Conservation (phyloP, 1,284 basidiomycete species). For the Sanghuangporus baumii region DNA sequence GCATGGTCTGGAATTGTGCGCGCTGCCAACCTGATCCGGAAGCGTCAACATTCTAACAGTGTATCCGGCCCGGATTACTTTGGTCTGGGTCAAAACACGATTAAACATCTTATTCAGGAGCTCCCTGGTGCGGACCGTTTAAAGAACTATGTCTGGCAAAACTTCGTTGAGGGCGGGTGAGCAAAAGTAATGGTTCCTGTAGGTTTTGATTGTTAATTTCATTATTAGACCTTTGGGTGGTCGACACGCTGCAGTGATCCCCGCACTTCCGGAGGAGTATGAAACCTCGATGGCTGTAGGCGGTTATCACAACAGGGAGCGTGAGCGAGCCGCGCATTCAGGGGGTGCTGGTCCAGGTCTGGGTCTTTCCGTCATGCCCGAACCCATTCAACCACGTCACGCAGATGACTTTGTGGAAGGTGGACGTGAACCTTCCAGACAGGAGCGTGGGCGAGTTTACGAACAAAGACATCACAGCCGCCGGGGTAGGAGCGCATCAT, state of each 20-base stretch:
- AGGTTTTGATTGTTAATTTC: not conserved
- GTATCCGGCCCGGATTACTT: slow-evolving; percentile 83
- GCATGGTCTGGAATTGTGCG: slow-evolving; percentile 78
- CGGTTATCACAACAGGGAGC: slow-evolving; percentile 35
- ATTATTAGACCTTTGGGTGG: slow-evolving; percentile 61
- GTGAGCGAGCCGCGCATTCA: slow-evolving; percentile 22
- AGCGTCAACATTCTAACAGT: slow-evolving; percentile 74
- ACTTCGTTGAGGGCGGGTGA: slow-evolving; percentile 75
- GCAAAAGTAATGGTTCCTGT: slow-evolving; percentile 28
- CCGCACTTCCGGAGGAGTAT: slow-evolving; percentile 67
- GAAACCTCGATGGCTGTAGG: slow-evolving; percentile 42
- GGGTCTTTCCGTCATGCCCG: slow-evolving; percentile 1
- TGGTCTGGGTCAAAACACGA: slow-evolving; percentile 75
- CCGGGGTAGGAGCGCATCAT: not conserved
- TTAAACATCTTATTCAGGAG: slow-evolving; percentile 80
- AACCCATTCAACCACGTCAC: not conserved
- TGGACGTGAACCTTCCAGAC: not conserved
- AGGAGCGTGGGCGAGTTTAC: not conserved
- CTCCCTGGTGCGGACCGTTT: slow-evolving; percentile 62
- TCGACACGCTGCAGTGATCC: slow-evolving; percentile 70
- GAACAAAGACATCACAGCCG: not conserved
- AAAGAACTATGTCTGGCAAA: slow-evolving; percentile 77
- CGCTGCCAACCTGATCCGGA: slow-evolving; percentile 69
- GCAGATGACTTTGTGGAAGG: not conserved
- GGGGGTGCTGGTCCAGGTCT: slow-evolving; percentile 6